Evolutionary conservation across 2,329 filamentous ascomycete species (phyloP), one percentile per base, ranked within the genome.

Genomic region (Neonectria punicea): DNA sequence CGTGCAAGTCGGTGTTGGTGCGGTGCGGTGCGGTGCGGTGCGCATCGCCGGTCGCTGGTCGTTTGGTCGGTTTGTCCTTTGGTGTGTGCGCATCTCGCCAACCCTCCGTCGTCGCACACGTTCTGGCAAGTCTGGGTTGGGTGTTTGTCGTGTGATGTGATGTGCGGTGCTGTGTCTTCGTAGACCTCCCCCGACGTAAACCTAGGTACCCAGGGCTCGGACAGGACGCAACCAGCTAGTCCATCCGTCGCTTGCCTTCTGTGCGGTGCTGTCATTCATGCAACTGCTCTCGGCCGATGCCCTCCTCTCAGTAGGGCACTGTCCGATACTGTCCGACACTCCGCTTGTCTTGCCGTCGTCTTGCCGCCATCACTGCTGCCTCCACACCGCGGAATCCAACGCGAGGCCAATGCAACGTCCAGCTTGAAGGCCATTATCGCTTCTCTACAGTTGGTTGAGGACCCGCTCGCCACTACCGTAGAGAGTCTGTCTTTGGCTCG

Each of bases 211-310:
- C 25, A 36, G 39, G 30, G 53, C 51, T 62, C 55, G 30, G 50
- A 57, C 44, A 41, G 34, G 53, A 56, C 62, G 65, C 64, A 67
- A 59, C 67, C 63, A 53, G 61, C 46, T 64, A 64, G 63, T 39
- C 14, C 36, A 8, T 46, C 46, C 51, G 28, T 46, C 30, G 36
- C 28, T 56, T 49, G 43, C 46, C 44, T 41, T 50, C 22, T 57
- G 55, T 44, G 39, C 50, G 2, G 39, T 60, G 64, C 64, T 60
- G 64, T 63, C 63, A 59, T 59, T 63, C 55, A 56, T 58, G 47
- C 58, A 58, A 22, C 47, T 44, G 53, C 46, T 55, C 53, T 57
- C 53, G 49, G 58, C 58, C 32, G 34, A 34, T 49, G 30, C 22
- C 44, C 36, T 39, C 13, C 43, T 58, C 32, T n/a, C 18, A 43